phyloP scores from a whole-genome alignment of 139 green algal genomes.

The Dunaliella sp. region DNA sequence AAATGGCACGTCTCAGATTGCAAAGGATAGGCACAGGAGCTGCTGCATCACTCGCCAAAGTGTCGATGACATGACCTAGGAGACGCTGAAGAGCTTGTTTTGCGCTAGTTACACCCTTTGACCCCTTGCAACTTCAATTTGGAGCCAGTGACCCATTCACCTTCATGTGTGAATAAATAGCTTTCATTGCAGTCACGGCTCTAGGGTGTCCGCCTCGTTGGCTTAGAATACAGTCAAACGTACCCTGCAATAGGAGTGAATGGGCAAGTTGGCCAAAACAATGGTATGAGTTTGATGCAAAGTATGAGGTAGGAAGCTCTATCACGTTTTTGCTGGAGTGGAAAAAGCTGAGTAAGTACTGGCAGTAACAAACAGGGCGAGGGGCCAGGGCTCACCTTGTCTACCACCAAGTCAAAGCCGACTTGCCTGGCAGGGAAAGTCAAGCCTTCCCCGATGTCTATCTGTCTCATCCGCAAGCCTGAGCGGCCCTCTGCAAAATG shows the following conservation, averaged over 20 bases:
- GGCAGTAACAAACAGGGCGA: too few species aligned
- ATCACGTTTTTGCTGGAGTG: background rate
- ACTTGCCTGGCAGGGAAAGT: background rate
- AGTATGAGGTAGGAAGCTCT: background rate
- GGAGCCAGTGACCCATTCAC: background rate
- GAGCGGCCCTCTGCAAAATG: background rate
- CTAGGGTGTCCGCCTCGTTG: background rate
- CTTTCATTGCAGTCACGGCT: background rate
- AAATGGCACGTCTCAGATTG: background rate
- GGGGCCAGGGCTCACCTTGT: constrained; percentile 23
- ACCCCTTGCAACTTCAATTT: background rate
- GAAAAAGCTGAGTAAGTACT: too few species aligned
- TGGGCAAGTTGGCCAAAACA: background rate
- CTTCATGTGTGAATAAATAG: constrained; percentile 10
- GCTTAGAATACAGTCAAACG: constrained; percentile 11
- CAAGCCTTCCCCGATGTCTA: background rate
- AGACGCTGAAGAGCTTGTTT: background rate
- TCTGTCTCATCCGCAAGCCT: background rate
- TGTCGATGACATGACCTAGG: background rate
- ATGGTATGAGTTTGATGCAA: background rate
- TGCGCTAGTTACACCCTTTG: background rate
- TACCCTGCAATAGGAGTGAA: constrained; percentile 6
- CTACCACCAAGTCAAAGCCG: constrained; percentile 10
- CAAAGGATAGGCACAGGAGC: background rate
- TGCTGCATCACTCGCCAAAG: background rate